Percentiles rank a stretch among this genome's conserved stretches.
Evolutionary conservation across 805 yeast species (phyloP).

Genomic region (Starmerella ratchasimensis): DNA sequence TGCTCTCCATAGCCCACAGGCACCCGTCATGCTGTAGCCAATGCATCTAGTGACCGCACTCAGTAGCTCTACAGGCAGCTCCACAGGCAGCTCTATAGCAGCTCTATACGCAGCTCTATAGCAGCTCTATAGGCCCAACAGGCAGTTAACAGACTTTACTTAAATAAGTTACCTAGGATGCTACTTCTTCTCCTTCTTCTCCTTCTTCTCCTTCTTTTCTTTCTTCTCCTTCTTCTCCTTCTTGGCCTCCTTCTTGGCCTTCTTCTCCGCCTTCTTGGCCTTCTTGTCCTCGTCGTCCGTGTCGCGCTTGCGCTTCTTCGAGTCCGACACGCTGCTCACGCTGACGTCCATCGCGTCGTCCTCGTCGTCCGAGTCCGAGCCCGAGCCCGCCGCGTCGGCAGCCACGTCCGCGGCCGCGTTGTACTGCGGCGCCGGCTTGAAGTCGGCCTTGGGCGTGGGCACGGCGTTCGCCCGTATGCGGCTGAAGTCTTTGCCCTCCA

Average conservation of each 20-base stretch:
- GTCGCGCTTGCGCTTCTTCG: constrained; percentile 18
- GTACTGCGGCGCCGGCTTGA: constrained; percentile 74
- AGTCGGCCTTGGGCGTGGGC: constrained; percentile 73
- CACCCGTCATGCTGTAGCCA: too few species aligned
- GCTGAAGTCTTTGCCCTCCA: constrained; percentile 85
- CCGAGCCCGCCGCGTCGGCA: constrained; percentile 36
- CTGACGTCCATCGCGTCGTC: constrained; percentile 10
- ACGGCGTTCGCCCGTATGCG: constrained; percentile 67
- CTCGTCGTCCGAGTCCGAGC: constrained; percentile 18
- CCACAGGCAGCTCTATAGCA: too few species aligned
- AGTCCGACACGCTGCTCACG: constrained; percentile 10
- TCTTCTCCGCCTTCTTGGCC: constrained; percentile 17
- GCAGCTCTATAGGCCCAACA: too few species aligned
- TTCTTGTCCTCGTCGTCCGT: constrained; percentile 18
- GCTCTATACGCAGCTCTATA: too few species aligned
- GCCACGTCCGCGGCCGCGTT: constrained; percentile 88
- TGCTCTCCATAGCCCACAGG: too few species aligned
- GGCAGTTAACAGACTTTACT: not conserved
- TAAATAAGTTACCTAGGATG: not conserved
- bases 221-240: constrained; percentile 15
- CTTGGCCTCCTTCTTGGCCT: constrained; percentile 16
- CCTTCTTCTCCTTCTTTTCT: constrained; percentile 19
- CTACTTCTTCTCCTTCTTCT: constrained; percentile 13
- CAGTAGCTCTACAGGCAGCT: too few species aligned
- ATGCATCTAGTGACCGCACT: too few species aligned